A percentile compares a stretch with the other conserved stretches of the same genome.
These are phyloP conservation scores for Claviceps purpurea DNA, from an alignment of 2,329 filamentous ascomycete genomes.

Conservation along the genomic window DNA sequence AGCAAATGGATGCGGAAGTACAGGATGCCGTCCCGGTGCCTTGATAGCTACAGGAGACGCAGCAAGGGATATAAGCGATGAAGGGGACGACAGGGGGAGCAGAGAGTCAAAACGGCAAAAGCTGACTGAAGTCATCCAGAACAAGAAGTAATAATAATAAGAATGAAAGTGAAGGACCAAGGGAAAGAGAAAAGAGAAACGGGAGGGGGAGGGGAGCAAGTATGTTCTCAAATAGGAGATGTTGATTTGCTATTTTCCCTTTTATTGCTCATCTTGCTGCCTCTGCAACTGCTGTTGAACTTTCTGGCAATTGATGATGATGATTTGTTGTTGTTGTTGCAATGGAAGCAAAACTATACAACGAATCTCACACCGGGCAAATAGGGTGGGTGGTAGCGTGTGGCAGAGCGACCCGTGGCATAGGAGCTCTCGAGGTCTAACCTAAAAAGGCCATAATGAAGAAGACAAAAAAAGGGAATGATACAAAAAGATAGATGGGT, in stretches of 20 bases:
- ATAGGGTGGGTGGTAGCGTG: conserved; percentile 1
- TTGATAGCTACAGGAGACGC: conserved; percentile 1
- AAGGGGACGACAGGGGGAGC: background rate
- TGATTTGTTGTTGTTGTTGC: background rate
- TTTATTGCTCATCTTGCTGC: background rate
- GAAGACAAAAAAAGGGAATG: background rate
- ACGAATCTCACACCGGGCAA: background rate
- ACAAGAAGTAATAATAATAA: background rate
- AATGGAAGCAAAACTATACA: background rate
- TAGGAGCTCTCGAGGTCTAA: background rate
- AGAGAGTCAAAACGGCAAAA: background rate
- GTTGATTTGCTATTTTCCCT: background rate
- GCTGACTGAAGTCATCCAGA: background rate
- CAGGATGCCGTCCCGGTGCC: conserved; percentile 3
- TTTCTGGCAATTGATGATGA: background rate
- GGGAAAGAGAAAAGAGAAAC: background rate
- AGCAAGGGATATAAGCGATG: background rate
- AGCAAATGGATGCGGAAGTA: conserved; percentile 7
- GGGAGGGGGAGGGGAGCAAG: background rate
- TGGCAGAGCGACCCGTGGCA: conserved; percentile 1
- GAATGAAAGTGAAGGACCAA: background rate
- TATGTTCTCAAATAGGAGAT: background rate
- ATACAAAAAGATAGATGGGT: conserved; percentile 1
- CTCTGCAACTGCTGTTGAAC: background rate
- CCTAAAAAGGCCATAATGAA: conserved; percentile 1